Evolutionary conservation across 352 stramenopile species (phyloP).

Genomic region (Blastocystis sp.): DNA sequence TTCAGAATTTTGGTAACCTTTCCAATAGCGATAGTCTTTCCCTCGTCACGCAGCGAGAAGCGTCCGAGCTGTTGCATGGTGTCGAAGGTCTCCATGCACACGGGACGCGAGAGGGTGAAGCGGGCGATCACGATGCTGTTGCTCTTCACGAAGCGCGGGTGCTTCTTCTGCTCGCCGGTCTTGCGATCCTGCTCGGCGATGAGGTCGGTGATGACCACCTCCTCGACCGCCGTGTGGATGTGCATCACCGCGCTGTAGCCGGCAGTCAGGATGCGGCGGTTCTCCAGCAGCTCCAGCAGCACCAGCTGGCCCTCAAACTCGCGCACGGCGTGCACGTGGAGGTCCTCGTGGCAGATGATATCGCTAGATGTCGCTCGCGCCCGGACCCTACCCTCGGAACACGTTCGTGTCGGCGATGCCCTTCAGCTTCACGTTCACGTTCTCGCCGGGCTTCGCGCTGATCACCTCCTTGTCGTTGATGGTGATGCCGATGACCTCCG

Average conservation of each 20-base stretch:
- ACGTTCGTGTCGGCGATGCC: constrained; percentile 72
- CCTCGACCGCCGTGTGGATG: constrained; percentile 86
- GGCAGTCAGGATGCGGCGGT: constrained; percentile 84
- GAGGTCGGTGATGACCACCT: constrained; percentile 81
- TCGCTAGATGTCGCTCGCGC: constrained; percentile 59
- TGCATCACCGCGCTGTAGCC: constrained; percentile 89
- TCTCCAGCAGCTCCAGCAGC: constrained; percentile 88
- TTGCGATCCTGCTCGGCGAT: constrained; percentile 64
- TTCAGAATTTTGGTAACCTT: constrained; percentile 84
- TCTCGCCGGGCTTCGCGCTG: constrained; percentile 88
- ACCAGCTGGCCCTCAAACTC: constrained; percentile 77
- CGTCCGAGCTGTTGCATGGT: constrained; percentile 84
- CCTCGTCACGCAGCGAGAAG: constrained; percentile 92
- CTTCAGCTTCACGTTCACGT: constrained; percentile 86
- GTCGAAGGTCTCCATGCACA: constrained; percentile 86
- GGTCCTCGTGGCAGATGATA: constrained; percentile 60
- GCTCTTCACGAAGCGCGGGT: constrained; percentile 82
- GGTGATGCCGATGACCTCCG: constrained; percentile 49
- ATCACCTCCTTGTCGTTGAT: constrained; percentile 83
- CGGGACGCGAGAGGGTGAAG: constrained; percentile 79
- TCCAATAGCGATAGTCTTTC: constrained; percentile 94
- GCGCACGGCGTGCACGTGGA: constrained; percentile 67
- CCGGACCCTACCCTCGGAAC: constrained; percentile 65
- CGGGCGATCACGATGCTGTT: constrained; percentile 81
- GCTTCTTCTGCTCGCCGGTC: constrained; percentile 58